Evolutionary conservation across 805 yeast species (phyloP).

Genomic region (Spathaspora hagerdaliae): DNA sequence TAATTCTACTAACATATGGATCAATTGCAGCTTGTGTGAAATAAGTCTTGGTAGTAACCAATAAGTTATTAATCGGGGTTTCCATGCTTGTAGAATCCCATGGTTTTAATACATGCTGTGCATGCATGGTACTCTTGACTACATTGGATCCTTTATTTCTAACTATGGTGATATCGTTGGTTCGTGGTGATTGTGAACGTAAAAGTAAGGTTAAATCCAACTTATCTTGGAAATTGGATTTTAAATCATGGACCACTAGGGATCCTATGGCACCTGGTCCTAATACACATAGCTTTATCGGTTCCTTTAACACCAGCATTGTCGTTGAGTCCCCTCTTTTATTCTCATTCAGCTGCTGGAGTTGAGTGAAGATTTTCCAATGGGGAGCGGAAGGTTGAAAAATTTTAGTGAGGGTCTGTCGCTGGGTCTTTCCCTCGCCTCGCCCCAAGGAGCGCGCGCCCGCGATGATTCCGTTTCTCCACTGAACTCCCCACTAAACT

Average conservation of each 20-base stretch:
- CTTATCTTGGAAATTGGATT: constrained; percentile 35
- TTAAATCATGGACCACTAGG: constrained; percentile 43
- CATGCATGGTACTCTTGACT: not conserved
- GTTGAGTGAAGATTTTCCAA: no score
- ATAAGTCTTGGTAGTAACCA: constrained; percentile 78
- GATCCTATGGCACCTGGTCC: constrained; percentile 57
- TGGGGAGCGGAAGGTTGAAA: no score
- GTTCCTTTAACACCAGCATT: not conserved
- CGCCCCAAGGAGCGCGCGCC: no score
- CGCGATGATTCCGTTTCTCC: no score
- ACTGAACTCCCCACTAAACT: not conserved
- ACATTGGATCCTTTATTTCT: not conserved
- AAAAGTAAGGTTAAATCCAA: constrained; percentile 33
- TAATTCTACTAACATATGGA: constrained; percentile 49
- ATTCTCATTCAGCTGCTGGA: no score
- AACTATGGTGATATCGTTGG: no score
- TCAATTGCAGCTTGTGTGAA: constrained; percentile 63
- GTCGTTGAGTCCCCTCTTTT: no score
- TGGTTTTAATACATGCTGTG: not conserved
- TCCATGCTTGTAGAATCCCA: not conserved
- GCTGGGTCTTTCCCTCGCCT: no score
- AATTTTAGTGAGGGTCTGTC: no score
- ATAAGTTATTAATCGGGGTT: constrained; percentile 46
- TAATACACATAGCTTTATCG: constrained; percentile 30
- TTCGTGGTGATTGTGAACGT: constrained; percentile 13